phyloP scores from a whole-genome alignment of 352 stramenopile genomes.

The Phytophthora pseudosyringae region DNA sequence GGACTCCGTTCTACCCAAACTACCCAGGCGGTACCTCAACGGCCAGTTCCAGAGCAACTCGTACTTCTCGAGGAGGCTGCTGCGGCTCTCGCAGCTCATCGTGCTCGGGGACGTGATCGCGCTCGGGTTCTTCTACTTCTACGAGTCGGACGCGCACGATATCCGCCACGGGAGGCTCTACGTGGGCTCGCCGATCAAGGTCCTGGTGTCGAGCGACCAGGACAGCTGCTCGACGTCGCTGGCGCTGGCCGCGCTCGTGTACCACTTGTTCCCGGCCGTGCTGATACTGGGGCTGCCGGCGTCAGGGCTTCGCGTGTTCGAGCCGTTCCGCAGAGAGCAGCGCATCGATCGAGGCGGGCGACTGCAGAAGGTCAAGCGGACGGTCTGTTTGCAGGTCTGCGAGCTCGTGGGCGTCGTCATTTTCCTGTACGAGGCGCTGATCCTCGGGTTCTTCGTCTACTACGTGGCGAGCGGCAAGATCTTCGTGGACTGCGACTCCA shows the following conservation, averaged over 20 bases:
- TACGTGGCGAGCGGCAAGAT: slow-evolving; percentile 61
- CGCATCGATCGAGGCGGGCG: slow-evolving; percentile 61
- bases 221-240: slow-evolving; percentile 55
- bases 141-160: slow-evolving; percentile 31
- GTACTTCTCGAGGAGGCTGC: slow-evolving; percentile 75
- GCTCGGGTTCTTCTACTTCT: slow-evolving; percentile 70
- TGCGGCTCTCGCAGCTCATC: slow-evolving; percentile 69
- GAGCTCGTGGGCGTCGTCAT: slow-evolving; percentile 69
- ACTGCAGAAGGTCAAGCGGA: slow-evolving; percentile 83
- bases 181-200: slow-evolving; percentile 48
- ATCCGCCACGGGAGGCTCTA: slow-evolving; percentile 48
- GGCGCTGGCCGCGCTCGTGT: slow-evolving; percentile 68
- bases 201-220: slow-evolving; percentile 50
- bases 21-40: slow-evolving; percentile 56
- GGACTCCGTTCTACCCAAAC: slow-evolving; percentile 31
- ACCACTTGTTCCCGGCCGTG: slow-evolving; percentile 69
- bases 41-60: slow-evolving; percentile 79
- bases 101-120: slow-evolving; percentile 59
- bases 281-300: slow-evolving; percentile 71
- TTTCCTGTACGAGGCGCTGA: slow-evolving; percentile 56
- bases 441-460: slow-evolving; percentile 61
- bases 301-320: slow-evolving; percentile 67
- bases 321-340: slow-evolving; percentile 75
- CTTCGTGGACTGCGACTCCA: slow-evolving; percentile 59
- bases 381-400: slow-evolving; percentile 77